Conservation (phyloP, 352 stramenopile species). For the Pythium diclinum region DNA sequence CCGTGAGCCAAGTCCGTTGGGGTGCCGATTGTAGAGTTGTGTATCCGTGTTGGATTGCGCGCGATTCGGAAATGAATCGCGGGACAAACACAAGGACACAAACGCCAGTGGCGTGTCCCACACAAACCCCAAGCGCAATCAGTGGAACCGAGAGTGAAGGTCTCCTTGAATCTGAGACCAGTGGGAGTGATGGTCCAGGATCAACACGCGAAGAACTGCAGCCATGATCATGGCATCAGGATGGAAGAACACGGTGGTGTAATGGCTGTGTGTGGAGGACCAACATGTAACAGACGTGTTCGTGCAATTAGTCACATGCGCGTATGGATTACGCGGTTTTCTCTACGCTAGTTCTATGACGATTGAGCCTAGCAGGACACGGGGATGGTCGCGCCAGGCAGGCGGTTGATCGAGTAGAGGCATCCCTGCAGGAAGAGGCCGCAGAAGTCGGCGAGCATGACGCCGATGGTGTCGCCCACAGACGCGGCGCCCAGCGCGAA, state of each 20-base stretch:
- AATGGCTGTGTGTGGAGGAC: not conserved
- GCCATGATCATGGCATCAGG: not conserved
- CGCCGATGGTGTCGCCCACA: constrained; percentile 87
- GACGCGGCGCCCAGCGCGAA: constrained; percentile 87
- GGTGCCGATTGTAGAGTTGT: not conserved
- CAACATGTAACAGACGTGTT: not conserved
- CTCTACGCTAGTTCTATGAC: not conserved
- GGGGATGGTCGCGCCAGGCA: constrained; percentile 59
- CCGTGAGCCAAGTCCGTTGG: not conserved
- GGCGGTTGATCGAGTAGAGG: constrained; percentile 83
- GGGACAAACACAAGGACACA: not conserved
- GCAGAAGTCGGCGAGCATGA: constrained; percentile 87
- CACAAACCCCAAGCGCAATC: not conserved
- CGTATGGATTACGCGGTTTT: too few species aligned
- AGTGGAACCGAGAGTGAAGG: constrained; percentile 9
- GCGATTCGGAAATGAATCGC: constrained; percentile 31
- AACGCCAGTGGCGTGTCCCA: constrained; percentile 22
- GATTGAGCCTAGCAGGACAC: constrained; percentile 41
- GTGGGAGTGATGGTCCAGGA: not conserved
- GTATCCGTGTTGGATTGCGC: constrained; percentile 1
- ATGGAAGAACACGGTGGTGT: not conserved
- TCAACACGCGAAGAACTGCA: not conserved
- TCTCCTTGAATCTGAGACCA: constrained; percentile 1
- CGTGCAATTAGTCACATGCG: not conserved
- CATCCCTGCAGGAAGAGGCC: constrained; percentile 91